Percentiles rank a stretch among this genome's conserved stretches.
phyloP scores from a whole-genome alignment of 2,329 filamentous ascomycete genomes.

The Penicillium vulpinum region DNA sequence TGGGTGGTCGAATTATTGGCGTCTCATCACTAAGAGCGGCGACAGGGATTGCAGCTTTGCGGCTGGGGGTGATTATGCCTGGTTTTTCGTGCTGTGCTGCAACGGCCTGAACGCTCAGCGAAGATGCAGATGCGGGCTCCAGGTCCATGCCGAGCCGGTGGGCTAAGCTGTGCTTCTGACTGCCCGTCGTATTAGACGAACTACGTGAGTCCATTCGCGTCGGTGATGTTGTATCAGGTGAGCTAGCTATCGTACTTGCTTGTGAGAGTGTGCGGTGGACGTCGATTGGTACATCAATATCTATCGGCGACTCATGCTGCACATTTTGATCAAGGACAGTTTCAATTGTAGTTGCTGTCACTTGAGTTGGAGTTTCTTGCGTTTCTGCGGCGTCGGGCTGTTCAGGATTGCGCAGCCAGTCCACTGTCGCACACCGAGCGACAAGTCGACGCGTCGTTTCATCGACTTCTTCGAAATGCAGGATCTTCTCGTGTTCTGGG shows the following conservation, averaged over 20 bases:
- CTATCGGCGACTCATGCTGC: slow-evolving; percentile 19
- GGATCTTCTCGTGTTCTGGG: slow-evolving; percentile 46
- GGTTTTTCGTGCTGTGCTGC: slow-evolving; percentile 79
- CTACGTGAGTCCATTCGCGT: slow-evolving; percentile 34
- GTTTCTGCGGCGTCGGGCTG: slow-evolving; percentile 15
- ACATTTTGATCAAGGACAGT: slow-evolving; percentile 18
- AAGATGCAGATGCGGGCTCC: slow-evolving; percentile 67
- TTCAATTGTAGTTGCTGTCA: slow-evolving; percentile 20
- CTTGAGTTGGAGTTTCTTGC: slow-evolving; percentile 11
- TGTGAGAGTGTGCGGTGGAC: slow-evolving; percentile 41
- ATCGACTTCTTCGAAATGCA: slow-evolving; percentile 53
- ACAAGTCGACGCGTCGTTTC: slow-evolving; percentile 52
- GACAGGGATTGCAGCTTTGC: slow-evolving; percentile 43
- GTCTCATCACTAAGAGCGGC: slow-evolving; percentile 22
- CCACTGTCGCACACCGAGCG: slow-evolving; percentile 46
- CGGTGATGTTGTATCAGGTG: slow-evolving; percentile 51
- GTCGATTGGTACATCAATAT: slow-evolving; percentile 28
- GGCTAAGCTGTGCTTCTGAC: slow-evolving; percentile 25
- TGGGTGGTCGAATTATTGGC: slow-evolving; percentile 23
- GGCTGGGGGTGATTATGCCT: slow-evolving; percentile 76
- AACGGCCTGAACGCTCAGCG: slow-evolving; percentile 73
- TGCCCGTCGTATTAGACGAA: slow-evolving; percentile 16
- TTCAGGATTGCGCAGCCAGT: slow-evolving; percentile 46
- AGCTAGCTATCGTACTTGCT: slow-evolving; percentile 31
- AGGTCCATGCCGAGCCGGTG: slow-evolving; percentile 67